Conservation (phyloP, 2,329 filamentous ascomycete species). For the Diaporthe citriasiana region DNA sequence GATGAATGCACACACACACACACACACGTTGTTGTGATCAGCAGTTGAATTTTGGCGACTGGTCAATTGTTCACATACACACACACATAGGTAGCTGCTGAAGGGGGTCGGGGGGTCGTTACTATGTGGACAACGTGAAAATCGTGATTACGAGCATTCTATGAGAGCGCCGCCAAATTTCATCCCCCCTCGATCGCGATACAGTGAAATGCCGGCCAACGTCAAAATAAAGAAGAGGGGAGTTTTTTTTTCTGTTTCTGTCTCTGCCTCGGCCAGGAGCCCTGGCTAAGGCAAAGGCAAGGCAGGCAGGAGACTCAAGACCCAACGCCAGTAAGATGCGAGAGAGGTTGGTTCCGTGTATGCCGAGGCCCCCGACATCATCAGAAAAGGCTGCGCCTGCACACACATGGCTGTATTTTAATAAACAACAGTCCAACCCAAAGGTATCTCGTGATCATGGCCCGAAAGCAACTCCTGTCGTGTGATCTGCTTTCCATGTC, state of each 20-base stretch:
- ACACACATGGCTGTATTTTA: not conserved
- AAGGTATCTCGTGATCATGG: constrained; percentile 4
- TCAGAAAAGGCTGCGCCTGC: not conserved
- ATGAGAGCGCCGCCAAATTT: constrained; percentile 16
- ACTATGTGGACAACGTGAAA: constrained; percentile 27
- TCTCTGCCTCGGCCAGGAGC: not conserved
- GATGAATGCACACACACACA: constrained; percentile 9
- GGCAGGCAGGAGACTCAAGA: not conserved
- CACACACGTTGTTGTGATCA: constrained; percentile 1
- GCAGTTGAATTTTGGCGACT: constrained; percentile 1
- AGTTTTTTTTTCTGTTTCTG: constrained; percentile 27
- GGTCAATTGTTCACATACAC: constrained; percentile 10
- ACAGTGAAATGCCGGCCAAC: constrained; percentile 5
- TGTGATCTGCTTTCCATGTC: constrained; percentile 8
- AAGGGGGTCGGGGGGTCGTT: not conserved
- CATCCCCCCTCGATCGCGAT: constrained; percentile 22
- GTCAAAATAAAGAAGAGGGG: constrained; percentile 29
- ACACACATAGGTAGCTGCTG: constrained; percentile 11
- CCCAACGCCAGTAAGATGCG: constrained; percentile 38
- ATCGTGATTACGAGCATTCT: constrained; percentile 35
- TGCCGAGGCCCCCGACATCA: not conserved
- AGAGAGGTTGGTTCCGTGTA: not conserved
- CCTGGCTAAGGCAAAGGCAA: not conserved
- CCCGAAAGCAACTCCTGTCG: not conserved
- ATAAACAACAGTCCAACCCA: constrained; percentile 9